Conservation (phyloP, 2,329 filamentous ascomycete genomes). For the Penicillium sp. region DNA sequence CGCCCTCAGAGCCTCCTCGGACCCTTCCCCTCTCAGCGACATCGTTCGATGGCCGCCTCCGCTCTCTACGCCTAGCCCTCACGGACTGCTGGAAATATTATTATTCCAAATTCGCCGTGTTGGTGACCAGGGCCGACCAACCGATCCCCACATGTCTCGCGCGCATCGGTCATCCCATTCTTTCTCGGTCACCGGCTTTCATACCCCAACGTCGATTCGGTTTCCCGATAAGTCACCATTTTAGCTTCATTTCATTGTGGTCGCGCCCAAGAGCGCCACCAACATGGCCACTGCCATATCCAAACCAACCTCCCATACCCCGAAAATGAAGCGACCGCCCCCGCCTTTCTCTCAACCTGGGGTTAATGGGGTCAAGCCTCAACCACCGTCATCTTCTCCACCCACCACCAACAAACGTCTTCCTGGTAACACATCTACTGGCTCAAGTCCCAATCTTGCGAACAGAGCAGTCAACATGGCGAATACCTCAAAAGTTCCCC, state of each 20-base stretch:
- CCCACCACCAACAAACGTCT: conserved; percentile 56
- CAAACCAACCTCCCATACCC: conserved; percentile 44
- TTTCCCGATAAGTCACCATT: conserved; percentile 27
- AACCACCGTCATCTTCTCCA: conserved; percentile 61
- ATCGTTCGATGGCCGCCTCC: conserved; percentile 26
- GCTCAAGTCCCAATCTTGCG: conserved; percentile 47
- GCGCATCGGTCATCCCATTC: conserved; percentile 42
- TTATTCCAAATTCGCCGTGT: conserved; percentile 26
- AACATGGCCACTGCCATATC: conserved; percentile 48
- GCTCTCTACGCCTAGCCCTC: conserved; percentile 21
- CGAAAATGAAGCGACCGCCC: conserved; percentile 68
- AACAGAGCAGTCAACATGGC: conserved; percentile 30
- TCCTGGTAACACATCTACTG: conserved; percentile 43
- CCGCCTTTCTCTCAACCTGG: conserved; percentile 64
- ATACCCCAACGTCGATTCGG: conserved; percentile 26
- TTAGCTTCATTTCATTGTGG: conserved; percentile 13
- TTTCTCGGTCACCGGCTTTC: conserved; percentile 35
- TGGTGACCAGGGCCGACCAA: conserved; percentile 32
- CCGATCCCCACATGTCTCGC: conserved; percentile 48
- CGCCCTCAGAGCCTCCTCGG: conserved; percentile 22
- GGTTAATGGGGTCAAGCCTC: conserved; percentile 58
- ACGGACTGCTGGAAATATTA: conserved; percentile 19
- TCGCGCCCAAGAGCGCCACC: conserved; percentile 22
- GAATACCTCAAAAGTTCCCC: conserved; percentile 27
- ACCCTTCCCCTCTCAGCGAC: conserved; percentile 22